Conservation (phyloP, 2,329 filamentous ascomycete genomes). For the Botryosphaeria agaves region DNA sequence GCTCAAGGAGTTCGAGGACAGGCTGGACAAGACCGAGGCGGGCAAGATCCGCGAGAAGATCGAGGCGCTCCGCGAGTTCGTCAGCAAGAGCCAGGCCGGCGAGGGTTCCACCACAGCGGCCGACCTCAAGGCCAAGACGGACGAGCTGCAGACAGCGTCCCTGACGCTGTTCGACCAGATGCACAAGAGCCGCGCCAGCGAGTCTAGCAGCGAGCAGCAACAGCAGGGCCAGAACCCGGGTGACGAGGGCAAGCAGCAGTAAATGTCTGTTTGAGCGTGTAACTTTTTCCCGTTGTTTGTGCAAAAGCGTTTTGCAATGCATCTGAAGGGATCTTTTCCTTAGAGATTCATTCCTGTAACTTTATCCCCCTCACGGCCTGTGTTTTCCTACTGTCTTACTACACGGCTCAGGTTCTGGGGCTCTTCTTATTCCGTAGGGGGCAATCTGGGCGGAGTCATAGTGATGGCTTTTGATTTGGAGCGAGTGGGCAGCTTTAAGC, state of each 20-base stretch:
- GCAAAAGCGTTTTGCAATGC: too few relatives aligned
- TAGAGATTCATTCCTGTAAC: too few relatives aligned
- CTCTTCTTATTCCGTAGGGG: too few relatives aligned
- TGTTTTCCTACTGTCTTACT: too few relatives aligned
- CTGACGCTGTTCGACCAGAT: constrained; percentile 99
- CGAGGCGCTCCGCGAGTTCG: constrained; percentile 59
- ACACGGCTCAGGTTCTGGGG: too few relatives aligned
- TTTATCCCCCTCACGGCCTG: too few relatives aligned
- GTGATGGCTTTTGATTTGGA: too few relatives aligned
- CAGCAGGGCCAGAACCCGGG: constrained; percentile 21
- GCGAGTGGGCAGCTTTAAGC: too few relatives aligned
- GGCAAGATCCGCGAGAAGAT: constrained; percentile 96
- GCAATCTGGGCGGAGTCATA: too few relatives aligned
- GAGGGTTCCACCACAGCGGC: constrained; percentile 73
- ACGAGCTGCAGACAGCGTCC: constrained; percentile 89
- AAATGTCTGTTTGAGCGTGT: too few relatives aligned
- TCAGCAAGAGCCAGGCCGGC: constrained; percentile 86
- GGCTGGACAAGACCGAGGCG: constrained; percentile 90
- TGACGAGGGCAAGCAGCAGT: neutral
- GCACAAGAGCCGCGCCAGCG: constrained; percentile 82
- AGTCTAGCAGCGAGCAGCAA: constrained; percentile 31
- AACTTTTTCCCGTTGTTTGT: too few relatives aligned
- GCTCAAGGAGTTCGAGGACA: constrained; percentile 89
- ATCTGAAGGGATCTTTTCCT: too few relatives aligned
- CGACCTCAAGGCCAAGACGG: constrained; percentile 96